Conservation (phyloP, 78 protist species). For the Cavenderia fasciculata region DNA sequence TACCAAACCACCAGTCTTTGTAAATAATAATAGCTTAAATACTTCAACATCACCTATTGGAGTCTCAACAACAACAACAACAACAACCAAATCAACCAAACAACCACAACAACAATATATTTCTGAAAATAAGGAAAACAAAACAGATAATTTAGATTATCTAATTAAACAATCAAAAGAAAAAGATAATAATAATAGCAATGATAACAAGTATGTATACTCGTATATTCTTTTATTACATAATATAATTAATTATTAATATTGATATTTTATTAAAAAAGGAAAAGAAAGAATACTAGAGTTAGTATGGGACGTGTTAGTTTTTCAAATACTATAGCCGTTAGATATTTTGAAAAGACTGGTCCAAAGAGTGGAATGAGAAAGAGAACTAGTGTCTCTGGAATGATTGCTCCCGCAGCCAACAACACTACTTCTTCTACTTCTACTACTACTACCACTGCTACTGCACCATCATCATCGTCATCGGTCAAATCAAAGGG, state of each 20-base stretch:
- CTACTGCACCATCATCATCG: background rate
- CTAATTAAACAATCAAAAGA: background rate
- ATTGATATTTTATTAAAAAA: background rate
- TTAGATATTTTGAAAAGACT: slow-evolving; percentile 64
- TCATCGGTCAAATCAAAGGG: background rate
- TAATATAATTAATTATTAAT: background rate
- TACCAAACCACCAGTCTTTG: background rate
- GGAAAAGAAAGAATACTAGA: slow-evolving; percentile 42
- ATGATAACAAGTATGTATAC: background rate
- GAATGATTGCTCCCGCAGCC: too few species aligned
- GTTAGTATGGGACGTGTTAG: slow-evolving; percentile 55
- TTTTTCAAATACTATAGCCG: slow-evolving; percentile 63
- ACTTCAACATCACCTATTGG: background rate
- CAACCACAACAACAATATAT: background rate
- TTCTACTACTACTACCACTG: too few species aligned
- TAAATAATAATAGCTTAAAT: slow-evolving; percentile 4
- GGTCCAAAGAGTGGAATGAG: too few species aligned
- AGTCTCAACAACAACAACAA: background rate
- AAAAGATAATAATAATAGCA: background rate
- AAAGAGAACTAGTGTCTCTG: too few species aligned
- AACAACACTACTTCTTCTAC: too few species aligned
- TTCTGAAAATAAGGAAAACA: slow-evolving; percentile 12
- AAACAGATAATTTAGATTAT: slow-evolving; percentile 56
- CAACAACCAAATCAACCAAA: background rate
- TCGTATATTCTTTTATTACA: background rate